Evolutionary conservation across 1,139 yeast genomes (phyloP).

Genomic region (Sugiyamaella paludigena): DNA sequence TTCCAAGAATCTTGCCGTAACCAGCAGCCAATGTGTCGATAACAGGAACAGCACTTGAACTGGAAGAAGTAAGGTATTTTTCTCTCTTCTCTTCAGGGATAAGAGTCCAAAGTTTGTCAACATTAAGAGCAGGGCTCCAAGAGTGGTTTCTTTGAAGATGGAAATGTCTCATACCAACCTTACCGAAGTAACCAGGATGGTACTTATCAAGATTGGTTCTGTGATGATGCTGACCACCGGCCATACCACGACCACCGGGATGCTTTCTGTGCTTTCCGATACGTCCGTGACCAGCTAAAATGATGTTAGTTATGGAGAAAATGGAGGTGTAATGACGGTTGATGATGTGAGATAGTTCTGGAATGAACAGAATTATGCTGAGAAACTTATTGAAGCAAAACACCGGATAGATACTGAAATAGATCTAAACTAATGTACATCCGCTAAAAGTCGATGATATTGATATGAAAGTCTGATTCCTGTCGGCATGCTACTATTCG

Average conservation of each 20-base stretch:
- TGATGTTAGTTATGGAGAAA: background rate
- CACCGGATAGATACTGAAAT: no score
- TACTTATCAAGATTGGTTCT: slow-evolving; percentile 95
- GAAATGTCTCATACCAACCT: slow-evolving; percentile 99
- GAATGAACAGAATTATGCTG: no score
- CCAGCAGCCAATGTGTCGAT: slow-evolving; percentile 99
- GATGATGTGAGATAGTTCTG: no score
- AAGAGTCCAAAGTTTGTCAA: slow-evolving; percentile 98
- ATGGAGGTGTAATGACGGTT: background rate
- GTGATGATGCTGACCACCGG: slow-evolving; percentile 99
- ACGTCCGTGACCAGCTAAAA: slow-evolving; percentile 99
- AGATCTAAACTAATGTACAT: no score
- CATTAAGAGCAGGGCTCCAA: slow-evolving; percentile 98
- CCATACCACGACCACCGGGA: slow-evolving; percentile 99
- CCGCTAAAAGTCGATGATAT: no score
- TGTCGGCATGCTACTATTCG: no score
- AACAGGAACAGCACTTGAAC: slow-evolving; percentile 94
- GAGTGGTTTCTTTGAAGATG: slow-evolving; percentile 94
- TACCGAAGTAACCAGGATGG: slow-evolving; percentile 99
- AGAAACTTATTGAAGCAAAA: no score
- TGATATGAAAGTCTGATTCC: no score
- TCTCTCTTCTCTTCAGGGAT: slow-evolving; percentile 95
- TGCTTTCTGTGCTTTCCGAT: slow-evolving; percentile 99
- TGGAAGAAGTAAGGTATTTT: slow-evolving; percentile 82
- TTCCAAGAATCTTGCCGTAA: slow-evolving; percentile 99